These are phyloP conservation scores for Mucor sp. DNA, from an alignment of 371 early-diverging fungal species.

Conservation along the genomic window DNA sequence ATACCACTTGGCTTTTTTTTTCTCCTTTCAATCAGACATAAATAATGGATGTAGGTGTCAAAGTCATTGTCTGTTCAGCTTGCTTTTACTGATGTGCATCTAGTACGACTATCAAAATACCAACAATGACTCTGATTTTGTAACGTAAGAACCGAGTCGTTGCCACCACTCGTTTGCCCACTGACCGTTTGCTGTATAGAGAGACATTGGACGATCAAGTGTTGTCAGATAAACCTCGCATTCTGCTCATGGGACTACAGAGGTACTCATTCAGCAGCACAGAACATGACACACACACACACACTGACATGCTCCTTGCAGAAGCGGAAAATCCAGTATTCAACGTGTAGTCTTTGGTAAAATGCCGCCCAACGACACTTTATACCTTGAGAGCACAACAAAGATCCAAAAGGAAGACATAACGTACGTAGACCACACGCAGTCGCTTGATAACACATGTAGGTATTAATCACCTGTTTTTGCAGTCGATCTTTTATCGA, in stretches of 20 bases:
- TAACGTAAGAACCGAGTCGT: constrained; percentile 13
- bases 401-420: constrained; percentile 79
- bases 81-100: neutral
- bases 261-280: constrained; percentile 35
- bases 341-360: constrained; percentile 92
- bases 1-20: neutral
- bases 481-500: constrained; percentile 80
- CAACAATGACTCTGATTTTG: constrained; percentile 30
- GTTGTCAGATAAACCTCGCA: constrained; percentile 55
- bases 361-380: constrained; percentile 90
- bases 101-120: constrained; percentile 2
- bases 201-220: constrained; percentile 45
- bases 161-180: neutral
- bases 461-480: neutral
- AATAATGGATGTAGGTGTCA: neutral
- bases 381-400: constrained; percentile 87
- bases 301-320: constrained; percentile 20
- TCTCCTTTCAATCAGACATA: neutral
- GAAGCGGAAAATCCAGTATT: constrained; percentile 95
- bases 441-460: neutral
- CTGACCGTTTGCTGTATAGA: neutral
- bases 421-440: constrained; percentile 40
- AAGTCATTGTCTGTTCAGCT: neutral
- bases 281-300: neutral
- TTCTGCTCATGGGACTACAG: constrained; percentile 71